Conservation (phyloP, 2,329 filamentous ascomycete genomes). For the Sporothrix pseudoabietina region DNA sequence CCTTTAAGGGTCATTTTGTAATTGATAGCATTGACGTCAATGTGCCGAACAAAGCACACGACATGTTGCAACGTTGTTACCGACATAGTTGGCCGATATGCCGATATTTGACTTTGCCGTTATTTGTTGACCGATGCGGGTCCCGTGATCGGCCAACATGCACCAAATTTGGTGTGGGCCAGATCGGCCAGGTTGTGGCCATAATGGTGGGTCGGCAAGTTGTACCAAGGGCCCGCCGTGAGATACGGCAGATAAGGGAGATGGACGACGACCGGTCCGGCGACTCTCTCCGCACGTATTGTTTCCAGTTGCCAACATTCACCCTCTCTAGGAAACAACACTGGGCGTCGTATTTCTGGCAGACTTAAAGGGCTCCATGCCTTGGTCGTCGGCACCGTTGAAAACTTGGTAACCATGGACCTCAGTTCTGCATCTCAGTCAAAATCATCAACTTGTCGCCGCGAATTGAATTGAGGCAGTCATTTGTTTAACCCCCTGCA, state of each 20-base stretch:
- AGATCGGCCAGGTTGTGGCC: neutral
- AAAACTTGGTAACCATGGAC: neutral
- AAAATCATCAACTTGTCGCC: too few species aligned
- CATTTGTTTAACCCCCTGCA: too few species aligned
- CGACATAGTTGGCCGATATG: neutral
- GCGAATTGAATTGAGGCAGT: too few species aligned
- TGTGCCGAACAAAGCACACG: neutral
- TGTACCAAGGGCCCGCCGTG: neutral
- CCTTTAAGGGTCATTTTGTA: neutral
- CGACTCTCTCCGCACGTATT: neutral
- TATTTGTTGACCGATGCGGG: neutral
- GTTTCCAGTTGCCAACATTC: neutral
- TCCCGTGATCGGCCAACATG: neutral
- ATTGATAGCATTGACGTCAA: neutral
- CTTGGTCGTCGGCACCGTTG: neutral
- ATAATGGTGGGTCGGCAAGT: neutral
- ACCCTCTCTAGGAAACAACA: neutral
- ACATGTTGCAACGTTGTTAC: too few species aligned
- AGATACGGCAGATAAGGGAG: neutral
- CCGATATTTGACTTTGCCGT: too few species aligned
- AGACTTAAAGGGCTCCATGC: constrained; percentile 13
- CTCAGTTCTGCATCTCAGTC: neutral
- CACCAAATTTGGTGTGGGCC: neutral
- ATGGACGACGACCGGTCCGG: neutral
- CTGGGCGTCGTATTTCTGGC: neutral